A percentile compares a stretch with the other conserved stretches of the same genome.
These are phyloP conservation scores for Russula compacta DNA, from an alignment of 768 basidiomycete species.

Conservation along the genomic window DNA sequence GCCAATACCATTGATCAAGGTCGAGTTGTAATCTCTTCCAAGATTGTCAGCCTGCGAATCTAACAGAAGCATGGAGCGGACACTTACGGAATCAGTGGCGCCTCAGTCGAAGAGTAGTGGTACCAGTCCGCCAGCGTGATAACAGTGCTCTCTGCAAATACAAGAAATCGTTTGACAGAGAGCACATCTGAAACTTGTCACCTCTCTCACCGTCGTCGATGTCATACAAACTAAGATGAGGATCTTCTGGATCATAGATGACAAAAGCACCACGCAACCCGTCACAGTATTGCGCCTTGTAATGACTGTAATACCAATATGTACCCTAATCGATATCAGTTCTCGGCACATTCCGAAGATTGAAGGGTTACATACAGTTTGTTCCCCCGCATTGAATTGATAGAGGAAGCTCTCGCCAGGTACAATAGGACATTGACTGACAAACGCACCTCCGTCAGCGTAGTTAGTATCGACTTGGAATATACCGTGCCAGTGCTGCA, in stretches of 20 bases:
- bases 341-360: too few species aligned
- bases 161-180: background rate
- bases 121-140: background rate
- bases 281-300: background rate
- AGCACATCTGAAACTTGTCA: too few species aligned
- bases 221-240: background rate
- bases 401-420: too few species aligned
- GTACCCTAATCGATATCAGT: background rate
- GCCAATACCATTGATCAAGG: background rate
- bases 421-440: too few species aligned
- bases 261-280: background rate
- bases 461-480: too few species aligned
- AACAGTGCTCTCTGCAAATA: background rate
- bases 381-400: too few species aligned
- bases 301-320: background rate
- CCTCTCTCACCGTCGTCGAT: background rate
- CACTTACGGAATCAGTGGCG: background rate
- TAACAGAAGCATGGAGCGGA: background rate
- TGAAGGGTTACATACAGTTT: too few species aligned
- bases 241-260: background rate
- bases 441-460: too few species aligned
- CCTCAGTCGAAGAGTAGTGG: background rate
- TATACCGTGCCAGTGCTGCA: too few species aligned
- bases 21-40: background rate
- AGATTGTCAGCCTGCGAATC: background rate